Conservation (phyloP, 2,329 filamentous ascomycete species). For the Bipolaris bicolor region DNA sequence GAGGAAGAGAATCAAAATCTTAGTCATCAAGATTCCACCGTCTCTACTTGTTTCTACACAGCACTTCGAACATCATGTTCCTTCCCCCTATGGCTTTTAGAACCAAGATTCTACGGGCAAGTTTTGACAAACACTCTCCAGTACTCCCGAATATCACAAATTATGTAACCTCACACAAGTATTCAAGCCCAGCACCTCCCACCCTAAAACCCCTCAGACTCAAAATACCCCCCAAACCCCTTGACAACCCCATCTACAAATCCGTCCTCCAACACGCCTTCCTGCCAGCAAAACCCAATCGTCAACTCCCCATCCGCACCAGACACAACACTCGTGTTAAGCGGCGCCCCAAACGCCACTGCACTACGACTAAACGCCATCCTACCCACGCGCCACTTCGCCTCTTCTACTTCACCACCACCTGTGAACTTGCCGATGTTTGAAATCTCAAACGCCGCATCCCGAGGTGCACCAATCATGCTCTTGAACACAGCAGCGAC, state of each 20-base stretch:
- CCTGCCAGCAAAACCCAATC: constrained; percentile 52
- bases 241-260: neutral
- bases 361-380: constrained; percentile 53
- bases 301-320: constrained; percentile 49
- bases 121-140: too few species aligned
- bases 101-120: too few species aligned
- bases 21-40: too few species aligned
- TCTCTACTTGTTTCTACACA: too few species aligned
- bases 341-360: constrained; percentile 47
- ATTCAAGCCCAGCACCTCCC: neutral
- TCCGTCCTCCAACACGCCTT: constrained; percentile 43
- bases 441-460: constrained; percentile 52
- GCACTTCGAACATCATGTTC: too few species aligned
- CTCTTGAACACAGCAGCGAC: constrained; percentile 42
- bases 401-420: neutral
- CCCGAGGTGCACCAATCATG: constrained; percentile 48
- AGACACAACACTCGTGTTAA: constrained; percentile 49
- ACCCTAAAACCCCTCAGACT: neutral
- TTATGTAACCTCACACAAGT: too few species aligned
- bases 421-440: constrained; percentile 49
- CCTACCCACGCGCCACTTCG: constrained; percentile 37
- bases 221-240: neutral
- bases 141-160: too few species aligned
- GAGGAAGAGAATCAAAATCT: too few species aligned
- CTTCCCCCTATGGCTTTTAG: too few species aligned